Evolutionary conservation across 1,284 basidiomycete species (phyloP).

Genomic region (Ganoderma sinense): DNA sequence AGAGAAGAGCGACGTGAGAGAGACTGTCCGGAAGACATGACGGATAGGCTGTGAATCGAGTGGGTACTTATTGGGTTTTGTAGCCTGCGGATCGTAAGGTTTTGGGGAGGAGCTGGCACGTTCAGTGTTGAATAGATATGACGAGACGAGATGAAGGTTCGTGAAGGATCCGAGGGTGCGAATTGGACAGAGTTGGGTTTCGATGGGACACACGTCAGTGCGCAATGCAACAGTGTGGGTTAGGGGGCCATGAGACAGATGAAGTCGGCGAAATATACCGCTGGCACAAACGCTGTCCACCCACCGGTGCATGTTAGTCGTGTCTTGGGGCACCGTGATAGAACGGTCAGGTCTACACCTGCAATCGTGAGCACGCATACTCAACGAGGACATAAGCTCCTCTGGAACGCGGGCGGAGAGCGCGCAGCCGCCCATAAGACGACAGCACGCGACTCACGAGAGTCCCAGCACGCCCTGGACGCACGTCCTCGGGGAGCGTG

Average conservation of each 20-base stretch:
- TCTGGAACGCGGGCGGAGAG: conserved; percentile 20
- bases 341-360: conserved; percentile 21
- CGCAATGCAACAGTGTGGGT: conserved; percentile 28
- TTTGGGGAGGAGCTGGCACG: conserved; percentile 31
- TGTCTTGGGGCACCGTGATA: conserved; percentile 29
- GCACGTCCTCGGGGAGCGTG: conserved; percentile 24
- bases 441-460: conserved; percentile 36
- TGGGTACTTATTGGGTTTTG: conserved; percentile 38
- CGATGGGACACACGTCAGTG: conserved; percentile 27
- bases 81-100: conserved; percentile 35
- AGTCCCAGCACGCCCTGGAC: conserved; percentile 35
- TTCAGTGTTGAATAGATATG: conserved; percentile 29
- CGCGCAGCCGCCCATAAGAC: conserved; percentile 37
- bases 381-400: conserved; percentile 36
- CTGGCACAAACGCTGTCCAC: conserved; percentile 13
- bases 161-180: conserved; percentile 10
- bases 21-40: conserved; percentile 40
- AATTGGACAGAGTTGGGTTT: conserved; percentile 25
- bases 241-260: conserved; percentile 10
- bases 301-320: conserved; percentile 20
- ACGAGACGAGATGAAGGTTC: conserved; percentile 12
- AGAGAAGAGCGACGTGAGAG: conserved; percentile 49
- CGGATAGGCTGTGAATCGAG: conserved; percentile 14
- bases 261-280: conserved; percentile 27
- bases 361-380: conserved; percentile 39